Base-by-base conservation (phyloP, 2,329 filamentous ascomycete species). In the Neopestalotiopsis sp. region DNA sequence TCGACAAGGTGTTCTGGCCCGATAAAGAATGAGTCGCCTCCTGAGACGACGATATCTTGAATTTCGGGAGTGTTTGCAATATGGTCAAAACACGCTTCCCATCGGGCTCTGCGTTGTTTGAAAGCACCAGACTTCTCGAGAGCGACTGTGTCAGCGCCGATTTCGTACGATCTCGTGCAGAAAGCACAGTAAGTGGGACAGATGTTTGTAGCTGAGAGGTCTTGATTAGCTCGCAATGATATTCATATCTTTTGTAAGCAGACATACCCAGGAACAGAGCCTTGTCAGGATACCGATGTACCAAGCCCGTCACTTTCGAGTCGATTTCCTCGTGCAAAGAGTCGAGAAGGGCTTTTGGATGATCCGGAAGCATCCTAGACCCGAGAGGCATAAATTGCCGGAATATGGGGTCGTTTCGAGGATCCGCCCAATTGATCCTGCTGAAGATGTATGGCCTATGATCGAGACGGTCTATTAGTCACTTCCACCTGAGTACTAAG, bases 281-380 rank as follows among this genome's bases (percentile, higher is more conserved):
- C 76, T 89, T 90, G 69, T 90, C 88, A 0, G 85, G 85, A 74
- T 92, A 91, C n/a, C 89, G 83, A 75, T 91, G 89, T 2, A 91
- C 87, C 2, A 91, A 76, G 0, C 87, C 88, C 17, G 82, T 79
- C 2, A 90, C 87, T 0, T 87, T 86, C 6, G 84, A 87, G 72
- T 91, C 88, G 3, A 79, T 78, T 34, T 80, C 79, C 79, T 91
- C 89, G 59, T 87, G 81, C n/a, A 91, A 78, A 0, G 89, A 89
- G 75, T 91, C 89, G 3, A 90, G 74, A 0, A 79, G 79, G n/a
- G 88, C 73, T 66, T 83, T 81, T 0, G 86, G 84, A 72, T 91
- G 89, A 70, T 91, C 87, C 0, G 82, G 79, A 10, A 85, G 71
- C 73, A 89, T 83, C 3, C 81, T 75, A 2, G 88, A 89, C 69